Conservation (phyloP, 2,329 filamentous ascomycete genomes). For the Stromatinia cepivora region DNA sequence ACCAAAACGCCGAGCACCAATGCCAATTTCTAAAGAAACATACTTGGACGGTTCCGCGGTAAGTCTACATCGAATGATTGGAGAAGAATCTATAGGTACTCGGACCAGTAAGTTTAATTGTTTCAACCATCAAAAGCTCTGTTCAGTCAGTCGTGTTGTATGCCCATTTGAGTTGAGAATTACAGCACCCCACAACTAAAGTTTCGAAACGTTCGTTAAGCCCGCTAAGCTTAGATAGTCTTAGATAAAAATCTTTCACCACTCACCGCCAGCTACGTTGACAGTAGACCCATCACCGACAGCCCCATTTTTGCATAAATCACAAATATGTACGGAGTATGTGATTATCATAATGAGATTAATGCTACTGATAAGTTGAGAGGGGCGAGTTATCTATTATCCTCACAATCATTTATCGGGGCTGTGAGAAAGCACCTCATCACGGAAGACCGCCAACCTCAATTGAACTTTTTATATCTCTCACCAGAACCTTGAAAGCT, state of each 20-base stretch:
- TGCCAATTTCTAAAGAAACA: neutral
- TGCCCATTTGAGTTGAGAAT: slow-evolving; percentile 8
- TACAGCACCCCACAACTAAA: neutral
- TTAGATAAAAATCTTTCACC: neutral
- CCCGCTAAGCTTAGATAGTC: slow-evolving; percentile 3
- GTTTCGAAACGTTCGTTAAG: neutral
- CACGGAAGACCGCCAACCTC: neutral
- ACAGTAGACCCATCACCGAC: slow-evolving; percentile 1
- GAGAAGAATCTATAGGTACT: neutral
- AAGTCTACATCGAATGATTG: neutral
- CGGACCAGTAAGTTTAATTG: neutral
- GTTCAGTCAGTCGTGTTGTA: slow-evolving; percentile 13
- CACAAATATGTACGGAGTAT: neutral
- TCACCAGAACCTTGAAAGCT: slow-evolving; percentile 6
- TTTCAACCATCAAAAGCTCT: neutral
- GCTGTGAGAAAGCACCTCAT: neutral
- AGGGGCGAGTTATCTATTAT: slow-evolving; percentile 4
- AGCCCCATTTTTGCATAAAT: slow-evolving; percentile 16
- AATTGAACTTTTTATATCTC: slow-evolving; percentile 10
- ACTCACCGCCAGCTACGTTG: slow-evolving; percentile 23
- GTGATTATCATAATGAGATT: slow-evolving; percentile 1
- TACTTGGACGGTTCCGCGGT: neutral
- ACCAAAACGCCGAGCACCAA: neutral
- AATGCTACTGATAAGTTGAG: slow-evolving; percentile 17
- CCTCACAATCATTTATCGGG: slow-evolving; percentile 1